phyloP scores from a whole-genome alignment of 805 yeast species.

The Spathaspora girioi region DNA sequence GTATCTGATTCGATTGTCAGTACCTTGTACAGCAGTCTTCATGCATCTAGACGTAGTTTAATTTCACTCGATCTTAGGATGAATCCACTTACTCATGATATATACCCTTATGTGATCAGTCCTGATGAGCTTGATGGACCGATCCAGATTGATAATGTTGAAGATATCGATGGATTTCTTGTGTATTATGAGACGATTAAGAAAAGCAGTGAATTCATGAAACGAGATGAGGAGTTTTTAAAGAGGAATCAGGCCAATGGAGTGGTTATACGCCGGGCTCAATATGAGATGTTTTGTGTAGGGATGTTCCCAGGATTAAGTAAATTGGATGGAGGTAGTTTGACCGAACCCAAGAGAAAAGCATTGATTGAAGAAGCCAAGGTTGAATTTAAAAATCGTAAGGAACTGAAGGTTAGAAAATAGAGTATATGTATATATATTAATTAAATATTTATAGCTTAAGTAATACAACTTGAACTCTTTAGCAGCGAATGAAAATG shows the following conservation, averaged over 20 bases:
- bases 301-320: constrained; percentile 29
- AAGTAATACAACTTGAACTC: too few relatives aligned
- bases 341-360: background rate
- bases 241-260: constrained; percentile 10
- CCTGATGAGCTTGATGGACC: constrained; percentile 37
- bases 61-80: constrained; percentile 45
- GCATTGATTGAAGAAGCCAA: constrained; percentile 13
- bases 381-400: constrained; percentile 6
- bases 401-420: background rate
- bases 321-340: constrained; percentile 33
- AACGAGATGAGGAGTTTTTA: constrained; percentile 31
- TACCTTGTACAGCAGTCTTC: background rate
- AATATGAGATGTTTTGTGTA: constrained; percentile 33
- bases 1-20: constrained; percentile 21
- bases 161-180: constrained; percentile 51
- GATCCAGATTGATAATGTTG: constrained; percentile 43
- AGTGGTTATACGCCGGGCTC: constrained; percentile 16
- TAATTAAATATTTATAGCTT: background rate
- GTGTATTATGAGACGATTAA: constrained; percentile 43
- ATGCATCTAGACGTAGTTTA: constrained; percentile 22
- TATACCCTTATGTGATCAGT: constrained; percentile 53
- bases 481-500: too few relatives aligned
- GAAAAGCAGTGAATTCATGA: constrained; percentile 34
- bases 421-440: background rate
- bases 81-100: constrained; percentile 44